Evolutionary conservation across 805 yeast species (phyloP), one percentile per base, ranked within the genome.

Genomic region (Kluyveromyces siamensis): DNA sequence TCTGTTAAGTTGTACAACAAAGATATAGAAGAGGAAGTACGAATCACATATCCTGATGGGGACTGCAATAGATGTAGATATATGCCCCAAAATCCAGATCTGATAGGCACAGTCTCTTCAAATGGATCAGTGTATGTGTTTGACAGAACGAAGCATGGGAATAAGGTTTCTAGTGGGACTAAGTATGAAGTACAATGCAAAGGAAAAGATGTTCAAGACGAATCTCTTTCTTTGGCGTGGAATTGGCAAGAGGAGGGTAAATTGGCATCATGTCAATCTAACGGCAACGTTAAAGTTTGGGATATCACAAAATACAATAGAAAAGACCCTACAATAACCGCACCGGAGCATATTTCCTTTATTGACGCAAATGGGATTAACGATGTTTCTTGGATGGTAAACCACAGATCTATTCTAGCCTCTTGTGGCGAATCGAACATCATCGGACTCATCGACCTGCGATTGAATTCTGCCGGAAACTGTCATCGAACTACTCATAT

Each of bases 81-180:
- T 57, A 78, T 86, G 81, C 95, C 96, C 0, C 91, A 84, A 55
- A 90, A 90, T 58, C 93, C 93, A 1, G 93, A 89, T 58, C 59
- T 90, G 6, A 72, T 90, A 6, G 87, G 90, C 1, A 76, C 88
- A 17, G 78, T 81, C 9, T 79, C 85, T 40, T 79, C 83, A 40
- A 62, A 68, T 33, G 96, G 96, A 1, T 70, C 75, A 13, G 70
- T 83, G 11, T 78, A 74, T 46, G 67, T 90, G 4, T 87, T 82
- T 64, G 95, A 90, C 63, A 73, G 93, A 55, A 89, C 97, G 0
- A 88, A 87, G 61, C 95, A 87, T 62, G 61, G 65, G 2, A 74
- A 88, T 1, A 49, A 66, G 11, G 27, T 45, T 21, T 39, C 46
- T 25, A 48, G 49, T 21, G 66, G 55, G 6, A 68, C 68, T 56